A percentile compares a stretch with the other conserved stretches of the same genome.
These are phyloP conservation scores for Reticulomyxa filosa DNA, from an alignment of 78 protist genomes.

Conservation along the genomic window DNA sequence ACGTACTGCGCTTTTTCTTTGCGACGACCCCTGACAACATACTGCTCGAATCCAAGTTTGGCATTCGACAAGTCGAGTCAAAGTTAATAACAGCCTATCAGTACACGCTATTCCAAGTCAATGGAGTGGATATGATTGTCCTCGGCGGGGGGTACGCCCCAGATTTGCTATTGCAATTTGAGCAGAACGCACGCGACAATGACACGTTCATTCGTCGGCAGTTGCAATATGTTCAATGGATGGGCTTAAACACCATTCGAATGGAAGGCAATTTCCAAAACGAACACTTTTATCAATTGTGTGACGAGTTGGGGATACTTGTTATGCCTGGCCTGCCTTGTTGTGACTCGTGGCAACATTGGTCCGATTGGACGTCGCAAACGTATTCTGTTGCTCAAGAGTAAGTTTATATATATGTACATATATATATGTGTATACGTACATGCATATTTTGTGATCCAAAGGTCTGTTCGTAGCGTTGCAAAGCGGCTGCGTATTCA, in stretches of 20 bases:
- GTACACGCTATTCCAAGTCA: not conserved
- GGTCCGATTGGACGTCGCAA: not conserved
- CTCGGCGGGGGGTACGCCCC: conserved; percentile 13
- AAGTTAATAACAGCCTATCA: not conserved
- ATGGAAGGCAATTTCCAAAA: conserved; percentile 6
- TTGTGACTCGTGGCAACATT: conserved; percentile 16
- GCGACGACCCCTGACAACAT: not conserved
- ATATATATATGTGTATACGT: too few species aligned
- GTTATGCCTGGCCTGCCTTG: conserved; percentile 13
- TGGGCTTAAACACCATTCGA: conserved; percentile 7
- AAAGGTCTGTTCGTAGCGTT: not conserved
- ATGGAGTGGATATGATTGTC: not conserved
- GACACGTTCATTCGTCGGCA: too few species aligned
- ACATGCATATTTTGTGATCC: too few species aligned
- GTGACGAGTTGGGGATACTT: conserved; percentile 5
- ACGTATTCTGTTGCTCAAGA: not conserved
- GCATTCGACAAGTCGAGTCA: not conserved
- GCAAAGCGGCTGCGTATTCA: conserved; percentile 7
- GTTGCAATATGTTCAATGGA: not conserved
- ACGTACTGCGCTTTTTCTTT: not conserved
- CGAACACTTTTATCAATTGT: not conserved
- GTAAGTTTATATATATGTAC: too few species aligned
- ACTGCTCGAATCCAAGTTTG: not conserved
- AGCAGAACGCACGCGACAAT: not conserved
- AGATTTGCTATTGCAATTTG: not conserved